A percentile compares a stretch with the other conserved stretches of the same genome.
Conservation (phyloP, 192 early-diverging fungal species). For the Paraglomus occultum region DNA sequence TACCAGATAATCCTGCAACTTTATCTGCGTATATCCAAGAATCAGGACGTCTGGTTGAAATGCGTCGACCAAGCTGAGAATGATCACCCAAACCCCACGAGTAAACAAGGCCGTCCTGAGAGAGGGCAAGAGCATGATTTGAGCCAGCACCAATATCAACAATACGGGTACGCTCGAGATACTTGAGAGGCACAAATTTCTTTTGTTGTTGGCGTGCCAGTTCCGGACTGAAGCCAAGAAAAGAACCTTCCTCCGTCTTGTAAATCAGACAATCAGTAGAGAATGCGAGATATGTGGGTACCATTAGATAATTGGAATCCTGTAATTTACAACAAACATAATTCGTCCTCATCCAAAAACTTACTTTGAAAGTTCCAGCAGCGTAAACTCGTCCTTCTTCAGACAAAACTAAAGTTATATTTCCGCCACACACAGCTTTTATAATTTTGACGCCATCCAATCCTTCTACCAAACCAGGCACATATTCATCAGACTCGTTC, state of each 20-base stretch:
- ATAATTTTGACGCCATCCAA: constrained; percentile 71
- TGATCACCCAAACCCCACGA: constrained; percentile 91
- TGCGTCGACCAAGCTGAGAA: constrained; percentile 81
- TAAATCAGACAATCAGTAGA: constrained; percentile 1
- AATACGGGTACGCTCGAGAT: constrained; percentile 56
- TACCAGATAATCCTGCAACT: constrained; percentile 48
- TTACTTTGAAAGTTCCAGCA: constrained; percentile 81
- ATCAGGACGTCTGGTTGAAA: constrained; percentile 70
- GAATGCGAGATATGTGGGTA: no score
- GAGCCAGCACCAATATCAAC: constrained; percentile 78
- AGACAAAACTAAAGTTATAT: constrained; percentile 72
- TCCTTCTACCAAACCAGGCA: constrained; percentile 63
- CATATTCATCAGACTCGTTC: constrained; percentile 66
- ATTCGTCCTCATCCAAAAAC: neutral
- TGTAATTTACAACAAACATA: neutral
- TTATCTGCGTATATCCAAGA: constrained; percentile 59
- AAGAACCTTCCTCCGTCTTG: constrained; percentile 78
- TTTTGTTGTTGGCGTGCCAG: constrained; percentile 60
- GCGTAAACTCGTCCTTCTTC: constrained; percentile 77
- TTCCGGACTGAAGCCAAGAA: constrained; percentile 46
- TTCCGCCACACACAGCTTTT: constrained; percentile 82
- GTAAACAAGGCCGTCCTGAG: constrained; percentile 71
- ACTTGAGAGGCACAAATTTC: constrained; percentile 59
- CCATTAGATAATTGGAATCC: neutral
- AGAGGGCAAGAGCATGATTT: constrained; percentile 82